Base-by-base conservation (phyloP, 139 green algal species). In the Tetradesmus obliquus region DNA sequence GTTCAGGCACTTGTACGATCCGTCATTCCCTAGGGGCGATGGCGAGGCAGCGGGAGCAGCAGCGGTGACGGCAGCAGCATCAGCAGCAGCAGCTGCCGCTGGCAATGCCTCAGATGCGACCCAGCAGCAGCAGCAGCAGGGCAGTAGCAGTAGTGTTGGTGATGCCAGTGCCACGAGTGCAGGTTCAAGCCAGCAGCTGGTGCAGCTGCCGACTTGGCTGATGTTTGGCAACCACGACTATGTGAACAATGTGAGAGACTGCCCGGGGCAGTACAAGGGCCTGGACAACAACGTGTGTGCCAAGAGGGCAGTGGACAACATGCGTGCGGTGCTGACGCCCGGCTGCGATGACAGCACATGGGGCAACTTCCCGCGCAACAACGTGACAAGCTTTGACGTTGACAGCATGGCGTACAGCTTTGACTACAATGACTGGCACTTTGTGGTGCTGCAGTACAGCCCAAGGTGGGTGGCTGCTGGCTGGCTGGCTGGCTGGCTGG, bases 161-260 rank as follows among this genome's bases (percentile, higher is more conserved):
- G 12, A 76, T 76, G 66, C 66, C 1, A 76, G 8, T 24, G 66
- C 5, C 72, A 32, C 69, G 55, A 13, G 86, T 84, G n/a, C 8
- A 17, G 12, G 3, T 5, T 6, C 15, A 24, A 76, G 17, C 17
- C 66, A 45, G 10, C 53, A 88, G 53, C 57, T 60, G 8, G 86
- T 90, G 66, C 8, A 20, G 3, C 62, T 92, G 13, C 90, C 90
- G 57, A 92, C 90, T 1, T 92, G 90, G 90, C 32, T 92, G 13
- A 87, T 92, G 84, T 83, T 92, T 55, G 90, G 90, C 6, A 92
- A 92, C 57, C 88, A 92, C 17, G 90, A 92, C 57, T 90, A 90
- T 22, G 83, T 92, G 2, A 92, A 90, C 45, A 92, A 92, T 22
- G 90, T 90, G 19, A 15, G 66, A 5, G 53, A 81, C n/a, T 90